phyloP scores from a whole-genome alignment of 2,329 filamentous ascomycete species.

The Scytalidium sp. region DNA sequence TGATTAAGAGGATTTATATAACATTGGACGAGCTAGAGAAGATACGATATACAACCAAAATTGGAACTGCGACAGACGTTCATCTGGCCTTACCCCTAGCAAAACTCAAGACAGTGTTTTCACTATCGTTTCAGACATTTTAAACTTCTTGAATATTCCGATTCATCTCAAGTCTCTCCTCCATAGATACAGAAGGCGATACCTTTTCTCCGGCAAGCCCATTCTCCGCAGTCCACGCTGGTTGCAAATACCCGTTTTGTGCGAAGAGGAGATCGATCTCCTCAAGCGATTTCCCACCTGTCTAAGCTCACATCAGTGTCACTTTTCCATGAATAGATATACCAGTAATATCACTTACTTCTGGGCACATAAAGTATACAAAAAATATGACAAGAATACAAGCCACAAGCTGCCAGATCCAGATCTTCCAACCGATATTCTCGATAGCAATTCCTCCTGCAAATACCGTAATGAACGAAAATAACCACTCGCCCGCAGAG shows the following conservation, averaged over 20 bases:
- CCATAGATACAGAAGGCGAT: background rate
- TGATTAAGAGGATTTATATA: background rate
- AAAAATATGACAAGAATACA: constrained; percentile 19
- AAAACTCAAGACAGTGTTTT: no score
- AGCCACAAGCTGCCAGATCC: constrained; percentile 33
- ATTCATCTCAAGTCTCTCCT: background rate
- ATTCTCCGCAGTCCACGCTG: background rate
- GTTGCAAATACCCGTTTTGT: background rate
- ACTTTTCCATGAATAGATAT: background rate
- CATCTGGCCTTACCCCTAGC: no score
- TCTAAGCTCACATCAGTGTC: constrained; percentile 1
- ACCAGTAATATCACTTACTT: constrained; percentile 1
- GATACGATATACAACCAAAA: no score
- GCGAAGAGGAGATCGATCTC: constrained; percentile 12
- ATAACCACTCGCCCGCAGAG: constrained; percentile 34
- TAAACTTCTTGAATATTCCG: background rate
- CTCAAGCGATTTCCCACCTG: constrained; percentile 12
- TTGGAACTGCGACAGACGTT: no score
- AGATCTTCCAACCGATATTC: constrained; percentile 33
- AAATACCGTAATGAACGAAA: constrained; percentile 32
- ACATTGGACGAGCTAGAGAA: background rate
- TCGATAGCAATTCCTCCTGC: constrained; percentile 30
- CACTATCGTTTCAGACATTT: background rate
- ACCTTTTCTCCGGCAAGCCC: background rate
- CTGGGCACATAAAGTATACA: constrained; percentile 15